Base-by-base conservation (phyloP, 768 basidiomycete genomes). In the Auriscalpium orientale region DNA sequence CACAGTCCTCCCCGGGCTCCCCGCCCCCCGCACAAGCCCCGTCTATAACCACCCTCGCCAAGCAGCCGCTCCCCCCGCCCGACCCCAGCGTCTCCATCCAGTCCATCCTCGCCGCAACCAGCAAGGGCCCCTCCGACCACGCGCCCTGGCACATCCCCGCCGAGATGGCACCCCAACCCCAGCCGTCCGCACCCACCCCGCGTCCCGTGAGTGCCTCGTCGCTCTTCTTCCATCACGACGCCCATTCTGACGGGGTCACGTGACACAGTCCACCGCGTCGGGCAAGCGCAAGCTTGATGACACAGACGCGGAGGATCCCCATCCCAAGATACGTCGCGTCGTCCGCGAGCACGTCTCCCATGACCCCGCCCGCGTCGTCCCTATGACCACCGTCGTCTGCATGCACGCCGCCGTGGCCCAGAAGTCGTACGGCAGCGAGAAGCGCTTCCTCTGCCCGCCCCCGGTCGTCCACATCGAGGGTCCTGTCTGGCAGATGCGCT, bases 341-440 rank as follows among this genome's bases (percentile, higher is more conserved):
- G 86, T 90, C 49, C 85, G 85, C 69, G 87, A 90, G 70, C 88
- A 89, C 68, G 81, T 89, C 61, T 81, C 82, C 36, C 85, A 87
- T 65, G 87, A 90, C 64, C 83, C 84, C 9, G 68, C 81, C 49
- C 85, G 85, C 60, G 81, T 87, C 62, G 80, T 89, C 73, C 87
- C 88, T 57, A 91, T 93, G 91, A 92, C 91, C 38, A 92, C 90
- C 40, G 89, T 93, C 35, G 82, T 91, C 58, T 92, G 89, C 62
- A 77, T 94, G 53, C 93, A 95, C 66, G 91, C 93, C 22, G 91
- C 90, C 35, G 91, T 94, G 51, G 94, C 91, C 1, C 94, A 97
- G 74, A 97, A 97, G 74, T 94, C 91, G 11, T 97, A 97, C 67
- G 91, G 91, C 51, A 91, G 87, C 69, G 94, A 97, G 74, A 94